These are phyloP conservation scores for Calvatia gigantea DNA, from an alignment of 768 basidiomycete species.

Conservation along the genomic window DNA sequence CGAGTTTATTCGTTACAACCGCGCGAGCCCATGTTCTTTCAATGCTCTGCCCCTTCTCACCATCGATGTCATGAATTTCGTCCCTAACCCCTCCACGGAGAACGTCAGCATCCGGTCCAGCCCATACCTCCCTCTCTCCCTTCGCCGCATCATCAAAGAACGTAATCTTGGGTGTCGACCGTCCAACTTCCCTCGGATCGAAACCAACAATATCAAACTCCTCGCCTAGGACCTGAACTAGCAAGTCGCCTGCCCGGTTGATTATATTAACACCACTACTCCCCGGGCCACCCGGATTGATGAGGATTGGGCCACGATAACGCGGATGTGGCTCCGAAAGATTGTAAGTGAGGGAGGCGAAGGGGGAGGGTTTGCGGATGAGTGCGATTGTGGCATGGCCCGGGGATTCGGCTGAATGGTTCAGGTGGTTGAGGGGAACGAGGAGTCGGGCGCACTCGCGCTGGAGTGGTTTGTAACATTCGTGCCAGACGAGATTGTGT, in stretches of 20 bases:
- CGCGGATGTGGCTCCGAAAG: background rate
- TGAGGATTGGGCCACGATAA: conserved; percentile 41
- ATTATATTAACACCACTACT: conserved; percentile 36
- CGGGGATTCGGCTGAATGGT: conserved; percentile 37
- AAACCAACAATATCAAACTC: conserved; percentile 45
- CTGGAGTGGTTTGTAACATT: conserved; percentile 9
- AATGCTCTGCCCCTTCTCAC: conserved; percentile 15
- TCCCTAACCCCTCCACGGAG: conserved; percentile 21
- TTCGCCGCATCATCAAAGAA: conserved; percentile 25
- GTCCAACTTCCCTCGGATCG: conserved; percentile 40
- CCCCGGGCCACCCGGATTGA: conserved; percentile 50
- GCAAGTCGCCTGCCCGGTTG: conserved; percentile 15
- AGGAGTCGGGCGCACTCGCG: conserved; percentile 16
- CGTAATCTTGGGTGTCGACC: conserved; percentile 29
- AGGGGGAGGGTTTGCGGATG: conserved; percentile 31
- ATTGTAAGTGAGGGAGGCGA: conserved; percentile 5
- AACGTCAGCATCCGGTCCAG: conserved; percentile 16
- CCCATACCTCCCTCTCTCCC: background rate
- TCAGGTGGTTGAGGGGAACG: conserved; percentile 20
- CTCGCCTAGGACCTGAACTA: conserved; percentile 34
- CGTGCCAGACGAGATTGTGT: conserved; percentile 14
- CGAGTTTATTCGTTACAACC: conserved; percentile 28
- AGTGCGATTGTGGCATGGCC: conserved; percentile 39
- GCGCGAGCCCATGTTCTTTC: conserved; percentile 29
- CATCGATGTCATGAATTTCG: background rate